A percentile compares a stretch with the other conserved stretches of the same genome.
phyloP scores from a whole-genome alignment of 2,329 filamentous ascomycete species.

The Fragosphaeria purpurea region DNA sequence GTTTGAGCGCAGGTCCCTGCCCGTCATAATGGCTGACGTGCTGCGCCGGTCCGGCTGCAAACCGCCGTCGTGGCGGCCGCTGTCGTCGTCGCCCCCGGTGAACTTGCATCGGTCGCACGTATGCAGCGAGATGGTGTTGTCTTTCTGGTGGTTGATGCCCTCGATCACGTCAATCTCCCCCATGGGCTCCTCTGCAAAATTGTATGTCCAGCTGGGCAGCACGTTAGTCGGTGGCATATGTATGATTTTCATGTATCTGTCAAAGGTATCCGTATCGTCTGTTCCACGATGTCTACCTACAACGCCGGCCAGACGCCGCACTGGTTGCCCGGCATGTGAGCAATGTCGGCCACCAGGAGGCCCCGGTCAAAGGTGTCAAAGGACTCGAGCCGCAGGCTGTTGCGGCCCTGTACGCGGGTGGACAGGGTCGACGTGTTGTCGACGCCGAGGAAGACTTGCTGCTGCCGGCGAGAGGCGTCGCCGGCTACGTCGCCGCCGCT shows the following conservation, averaged over 20 bases:
- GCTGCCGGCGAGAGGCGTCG: neutral
- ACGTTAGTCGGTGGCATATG: constrained; percentile 19
- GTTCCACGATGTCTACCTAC: constrained; percentile 14
- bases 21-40: neutral
- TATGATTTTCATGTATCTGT: neutral
- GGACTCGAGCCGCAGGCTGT: constrained; percentile 35
- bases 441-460: constrained; percentile 33
- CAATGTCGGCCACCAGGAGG: constrained; percentile 36
- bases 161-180: constrained; percentile 48
- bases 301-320: constrained; percentile 43
- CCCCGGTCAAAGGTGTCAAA: constrained; percentile 35
- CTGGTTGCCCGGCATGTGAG: constrained; percentile 37
- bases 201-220: constrained; percentile 15
- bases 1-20: constrained; percentile 10
- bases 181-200: constrained; percentile 33
- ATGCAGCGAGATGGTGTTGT: constrained; percentile 38
- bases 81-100: constrained; percentile 2
- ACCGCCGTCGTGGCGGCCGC: neutral
- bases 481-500: no score
- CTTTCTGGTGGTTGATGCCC: constrained; percentile 33
- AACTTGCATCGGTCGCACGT: constrained; percentile 35
- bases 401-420: constrained; percentile 25
- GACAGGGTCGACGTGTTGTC: constrained; percentile 23
- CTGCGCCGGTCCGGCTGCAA: neutral
- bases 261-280: no score